Evolutionary conservation across 352 stramenopile species (phyloP), one percentile per base, ranked within the genome.

Genomic region (Globisporangium cederbergense): DNA sequence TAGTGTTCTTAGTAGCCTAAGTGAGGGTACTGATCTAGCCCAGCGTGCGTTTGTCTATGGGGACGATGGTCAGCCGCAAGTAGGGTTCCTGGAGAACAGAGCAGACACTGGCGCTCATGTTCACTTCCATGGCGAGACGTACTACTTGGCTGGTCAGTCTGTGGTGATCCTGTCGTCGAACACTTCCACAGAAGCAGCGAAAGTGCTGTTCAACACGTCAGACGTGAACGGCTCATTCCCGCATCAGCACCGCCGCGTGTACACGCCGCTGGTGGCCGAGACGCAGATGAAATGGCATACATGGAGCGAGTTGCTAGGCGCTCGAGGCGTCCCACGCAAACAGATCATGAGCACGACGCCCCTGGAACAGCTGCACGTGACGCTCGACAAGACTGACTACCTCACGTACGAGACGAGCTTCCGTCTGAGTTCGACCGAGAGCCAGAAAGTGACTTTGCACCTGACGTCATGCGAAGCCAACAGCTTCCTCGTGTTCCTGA

Each of bases 371-470:
- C 67, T 91, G 30, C 68, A 54, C 13, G 64, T 91, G 54, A 91
- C 82, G 5, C 60, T 49, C 8, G 82, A 91, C 32, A 64, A 68
- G 65, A 78, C 82, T 2, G 82, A 91, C 57, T 89, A 88, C 63
- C 56, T 91, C 59, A 83, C 71, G 14, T 91, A 91, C 62, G 74
- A 86, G 68, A 89, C 75, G 7, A 77, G 28, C 5, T 79, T 90
- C 52, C 58, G 58, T 0, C 16, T 72, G 34, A 64, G 64, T 7
- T 36, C 32, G 22, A 7, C 55, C 25, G 50, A 42, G 18, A 46
- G 22, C 1, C 36, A 62, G 7, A 51, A 58, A 1, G 55, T 65
- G 20, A 64, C 64, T 7, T 40, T 90, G 20, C 74, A 67, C n/a
- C 73, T 91, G 55, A 87, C 71, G 4, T 73, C 76, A 25, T 88